Evolutionary conservation across 2,329 filamentous ascomycete species (phyloP).

Genomic region (Dactylellina sp.): DNA sequence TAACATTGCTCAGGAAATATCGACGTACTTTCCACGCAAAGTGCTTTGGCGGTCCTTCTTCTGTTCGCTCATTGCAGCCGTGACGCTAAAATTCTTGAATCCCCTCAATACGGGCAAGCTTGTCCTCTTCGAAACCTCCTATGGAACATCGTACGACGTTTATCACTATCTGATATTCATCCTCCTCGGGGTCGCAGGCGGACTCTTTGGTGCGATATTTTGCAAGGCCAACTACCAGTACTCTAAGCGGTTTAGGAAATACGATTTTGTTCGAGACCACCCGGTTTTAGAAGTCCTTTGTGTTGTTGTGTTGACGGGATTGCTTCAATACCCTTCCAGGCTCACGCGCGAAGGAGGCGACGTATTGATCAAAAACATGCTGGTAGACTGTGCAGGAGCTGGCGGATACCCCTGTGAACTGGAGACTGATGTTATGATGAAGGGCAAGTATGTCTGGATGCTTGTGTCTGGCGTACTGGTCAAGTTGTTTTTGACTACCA

Average conservation of each 20-base stretch:
- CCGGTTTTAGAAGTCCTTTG: constrained; percentile 71
- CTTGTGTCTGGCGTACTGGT: constrained; percentile 69
- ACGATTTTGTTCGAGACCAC: constrained; percentile 68
- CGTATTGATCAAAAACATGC: constrained; percentile 69
- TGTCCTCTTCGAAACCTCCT: constrained; percentile 72
- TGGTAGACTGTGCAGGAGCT: constrained; percentile 68
- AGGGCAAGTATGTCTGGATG: constrained; percentile 64
- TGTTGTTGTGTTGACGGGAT: constrained; percentile 68
- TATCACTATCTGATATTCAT: constrained; percentile 71
- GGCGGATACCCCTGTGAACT: constrained; percentile 13
- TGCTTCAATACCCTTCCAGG: constrained; percentile 71
- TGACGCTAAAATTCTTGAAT: constrained; percentile 71
- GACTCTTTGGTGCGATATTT: constrained; percentile 71
- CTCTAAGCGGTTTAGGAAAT: constrained; percentile 69
- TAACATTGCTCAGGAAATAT: constrained; percentile 67
- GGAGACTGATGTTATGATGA: constrained; percentile 59
- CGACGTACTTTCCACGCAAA: constrained; percentile 71
- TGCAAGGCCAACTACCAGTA: constrained; percentile 71
- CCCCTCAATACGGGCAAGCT: constrained; percentile 72
- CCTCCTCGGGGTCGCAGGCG: constrained; percentile 70
- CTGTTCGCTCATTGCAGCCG: constrained; percentile 70
- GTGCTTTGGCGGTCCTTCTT: constrained; percentile 72
- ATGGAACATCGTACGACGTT: constrained; percentile 69
- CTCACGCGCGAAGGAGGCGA: constrained; percentile 70
- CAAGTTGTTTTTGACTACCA: constrained; percentile 70